Base-by-base conservation (phyloP, 805 yeast species). In the Vanderwaltozyma polyspora region DNA sequence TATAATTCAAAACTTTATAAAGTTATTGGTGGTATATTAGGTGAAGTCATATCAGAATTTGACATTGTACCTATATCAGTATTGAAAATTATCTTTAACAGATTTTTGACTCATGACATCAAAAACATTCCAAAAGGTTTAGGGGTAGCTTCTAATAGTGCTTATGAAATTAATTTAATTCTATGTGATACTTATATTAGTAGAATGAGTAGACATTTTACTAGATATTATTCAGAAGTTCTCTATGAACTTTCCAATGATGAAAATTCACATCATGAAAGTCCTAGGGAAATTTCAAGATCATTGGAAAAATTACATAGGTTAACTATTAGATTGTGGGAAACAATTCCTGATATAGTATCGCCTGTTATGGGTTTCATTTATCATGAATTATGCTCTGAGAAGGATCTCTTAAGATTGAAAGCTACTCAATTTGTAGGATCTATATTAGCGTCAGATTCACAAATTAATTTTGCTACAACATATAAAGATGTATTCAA, bases 401-500 rank as follows among this genome's bases (percentile, higher is more conserved):
- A 79, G 28, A 71, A 76, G 43, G 74, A 72, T 21, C 55, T 63
- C 12, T 64, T 81, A 14, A 67, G 95, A 42, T 51, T 67, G 0
- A 55, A 79, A 34, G 86, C 94, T 0, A 80, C 93, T 0, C 71
- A 71, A 29, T 72, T 91, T 0, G 68, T 87, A 2, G 89, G 94
- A 0, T 57, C 67, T 27, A 72, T 87, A 51, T 52, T 85, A 1
- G 59, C 73, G 0, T 52, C 62, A 10, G 56, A 57, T 8, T 66
- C 77, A 1, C 64, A 67, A 17, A 50, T 75, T 4, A 76, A 76
- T 45, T 82, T 85, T 51, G 64, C 69, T 10, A 55, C 67, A 1
- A 62, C 66, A 0, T 83, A 78, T 45, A 66, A 65, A 25, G 72
- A 72, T 11, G 71, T 80, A 1, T 85, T 79, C 72, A 52, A 59